These are phyloP conservation scores for Amauroascus niger DNA, from an alignment of 2,329 filamentous ascomycete genomes.

Conservation along the genomic window DNA sequence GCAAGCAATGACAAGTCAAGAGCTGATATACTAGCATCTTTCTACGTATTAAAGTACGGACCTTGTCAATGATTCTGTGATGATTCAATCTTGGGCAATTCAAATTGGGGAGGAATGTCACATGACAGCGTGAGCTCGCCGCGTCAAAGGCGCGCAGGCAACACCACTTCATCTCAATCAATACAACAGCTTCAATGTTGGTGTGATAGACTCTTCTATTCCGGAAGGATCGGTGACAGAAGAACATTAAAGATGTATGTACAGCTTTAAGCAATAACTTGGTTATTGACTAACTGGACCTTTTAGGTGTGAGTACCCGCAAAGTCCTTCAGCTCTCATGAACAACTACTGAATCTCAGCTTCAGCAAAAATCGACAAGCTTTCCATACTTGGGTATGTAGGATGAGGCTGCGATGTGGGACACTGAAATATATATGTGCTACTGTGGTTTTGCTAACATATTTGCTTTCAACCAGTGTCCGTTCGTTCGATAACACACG, in stretches of 20 bases:
- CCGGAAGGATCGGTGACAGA: neutral
- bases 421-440: neutral
- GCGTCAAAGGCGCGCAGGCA: constrained; percentile 4
- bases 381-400: constrained; percentile 65
- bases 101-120: neutral
- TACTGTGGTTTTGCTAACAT: neutral
- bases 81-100: neutral
- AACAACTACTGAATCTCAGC: neutral
- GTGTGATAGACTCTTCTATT: neutral
- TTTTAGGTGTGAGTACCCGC: constrained; percentile 16
- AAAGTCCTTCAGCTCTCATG: neutral
- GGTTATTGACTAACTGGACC: neutral
- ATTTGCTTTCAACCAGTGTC: constrained; percentile 39
- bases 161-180: neutral
- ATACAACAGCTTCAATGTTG: neutral
- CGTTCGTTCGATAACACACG: constrained; percentile 75
- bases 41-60: too few species aligned
- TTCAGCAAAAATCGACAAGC: constrained; percentile 73
- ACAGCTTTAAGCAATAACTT: neutral
- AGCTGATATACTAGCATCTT: too few species aligned
- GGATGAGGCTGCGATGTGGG: neutral
- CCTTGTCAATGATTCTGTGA: too few species aligned
- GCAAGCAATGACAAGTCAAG: too few species aligned
- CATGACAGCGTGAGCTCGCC: constrained; percentile 8
- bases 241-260: constrained; percentile 14